Conservation (phyloP, 192 early-diverging fungal genomes). For the Coemansia sp. region DNA sequence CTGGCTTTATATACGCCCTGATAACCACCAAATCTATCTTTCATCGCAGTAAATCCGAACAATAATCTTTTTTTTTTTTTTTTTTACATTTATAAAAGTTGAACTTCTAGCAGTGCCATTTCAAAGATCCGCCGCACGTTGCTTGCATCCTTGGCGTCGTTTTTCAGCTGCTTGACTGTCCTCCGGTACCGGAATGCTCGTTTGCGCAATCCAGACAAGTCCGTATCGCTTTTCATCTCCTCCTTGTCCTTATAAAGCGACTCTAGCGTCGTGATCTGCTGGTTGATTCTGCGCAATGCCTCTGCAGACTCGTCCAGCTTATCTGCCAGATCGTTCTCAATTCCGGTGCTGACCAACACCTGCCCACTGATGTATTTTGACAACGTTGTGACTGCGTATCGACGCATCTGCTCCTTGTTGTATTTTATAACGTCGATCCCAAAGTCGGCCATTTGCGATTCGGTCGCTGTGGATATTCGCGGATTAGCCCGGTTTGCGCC, state of each 20-base stretch:
- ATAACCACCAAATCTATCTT: constrained; percentile 21
- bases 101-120: constrained; percentile 33
- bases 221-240: not conserved
- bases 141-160: constrained; percentile 24
- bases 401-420: constrained; percentile 45
- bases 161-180: constrained; percentile 16
- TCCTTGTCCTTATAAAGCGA: not conserved
- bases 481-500: not conserved
- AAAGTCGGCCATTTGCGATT: constrained; percentile 10
- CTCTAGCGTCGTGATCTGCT: constrained; percentile 26
- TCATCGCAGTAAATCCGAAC: constrained; percentile 1
- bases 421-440: constrained; percentile 45
- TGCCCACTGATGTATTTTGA: constrained; percentile 47
- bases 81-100: constrained; percentile 17
- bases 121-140: constrained; percentile 40
- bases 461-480: constrained; percentile 1
- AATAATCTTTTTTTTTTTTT: not conserved
- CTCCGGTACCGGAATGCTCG: constrained; percentile 7
- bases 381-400: constrained; percentile 36
- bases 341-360: constrained; percentile 46
- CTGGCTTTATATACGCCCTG: constrained; percentile 30
- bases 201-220: constrained; percentile 11
- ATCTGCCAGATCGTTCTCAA: constrained; percentile 49
- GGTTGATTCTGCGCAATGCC: constrained; percentile 6
- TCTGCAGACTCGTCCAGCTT: constrained; percentile 22